A percentile compares a stretch with the other conserved stretches of the same genome.
Evolutionary conservation across 768 basidiomycete species (phyloP).

Genomic region (Kwoniella heveanensis): DNA sequence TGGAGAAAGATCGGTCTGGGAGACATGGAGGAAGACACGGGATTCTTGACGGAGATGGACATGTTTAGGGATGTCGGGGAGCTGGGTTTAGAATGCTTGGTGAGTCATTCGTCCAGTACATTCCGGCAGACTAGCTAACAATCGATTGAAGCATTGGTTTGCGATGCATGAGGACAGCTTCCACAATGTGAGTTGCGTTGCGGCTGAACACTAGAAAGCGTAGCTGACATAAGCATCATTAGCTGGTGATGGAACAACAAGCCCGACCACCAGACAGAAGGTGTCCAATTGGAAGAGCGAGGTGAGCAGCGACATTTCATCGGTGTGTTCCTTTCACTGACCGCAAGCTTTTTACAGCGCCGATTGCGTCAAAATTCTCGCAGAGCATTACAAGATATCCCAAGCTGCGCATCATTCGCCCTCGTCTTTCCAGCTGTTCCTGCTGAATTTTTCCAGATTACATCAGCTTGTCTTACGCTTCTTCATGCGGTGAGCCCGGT

Average conservation of each 20-base stretch:
- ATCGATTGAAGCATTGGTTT: conserved; percentile 35
- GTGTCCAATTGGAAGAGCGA: conserved; percentile 47
- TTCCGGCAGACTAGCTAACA: background rate
- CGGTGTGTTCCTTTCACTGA: background rate
- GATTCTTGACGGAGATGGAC: conserved; percentile 28
- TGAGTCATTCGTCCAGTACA: conserved; percentile 18
- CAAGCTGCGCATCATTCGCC: conserved; percentile 42
- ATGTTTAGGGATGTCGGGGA: conserved; percentile 48
- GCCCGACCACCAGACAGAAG: conserved; percentile 31
- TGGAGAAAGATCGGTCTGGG: conserved; percentile 39
- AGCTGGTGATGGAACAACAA: conserved; percentile 46
- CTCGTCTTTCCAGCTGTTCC: conserved; percentile 41
- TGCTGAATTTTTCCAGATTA: conserved; percentile 40
- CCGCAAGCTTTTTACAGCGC: conserved; percentile 28
- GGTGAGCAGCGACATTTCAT: conserved; percentile 21
- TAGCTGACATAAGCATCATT: conserved; percentile 15
- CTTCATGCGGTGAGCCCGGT: conserved; percentile 38
- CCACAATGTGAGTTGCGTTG: conserved; percentile 30
- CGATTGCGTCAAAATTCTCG: conserved; percentile 49
- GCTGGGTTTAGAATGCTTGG: conserved; percentile 46
- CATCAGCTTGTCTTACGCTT: conserved; percentile 44
- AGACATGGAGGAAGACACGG: conserved; percentile 23
- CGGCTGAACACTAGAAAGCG: background rate
- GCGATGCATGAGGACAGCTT: conserved; percentile 45
- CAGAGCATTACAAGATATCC: conserved; percentile 48